These are phyloP conservation scores for Collybiopsis luxurians DNA, from an alignment of 768 basidiomycete species.

Conservation along the genomic window DNA sequence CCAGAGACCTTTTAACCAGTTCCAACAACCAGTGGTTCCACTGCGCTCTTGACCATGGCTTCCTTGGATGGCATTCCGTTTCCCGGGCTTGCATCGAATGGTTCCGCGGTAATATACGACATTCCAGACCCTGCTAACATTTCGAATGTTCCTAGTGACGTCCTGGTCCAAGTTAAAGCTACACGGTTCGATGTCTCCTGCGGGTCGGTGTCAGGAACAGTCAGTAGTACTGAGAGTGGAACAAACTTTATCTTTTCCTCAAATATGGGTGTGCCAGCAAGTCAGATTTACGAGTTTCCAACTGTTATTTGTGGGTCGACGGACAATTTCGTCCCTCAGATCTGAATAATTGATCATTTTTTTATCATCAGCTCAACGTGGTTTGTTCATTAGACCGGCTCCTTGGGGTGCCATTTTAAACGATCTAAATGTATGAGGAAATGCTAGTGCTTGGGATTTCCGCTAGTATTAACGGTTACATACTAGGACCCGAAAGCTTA, in stretches of 20 bases:
- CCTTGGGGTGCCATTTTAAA: neutral
- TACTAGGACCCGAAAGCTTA: neutral
- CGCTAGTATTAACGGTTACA: neutral
- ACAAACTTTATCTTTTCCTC: neutral
- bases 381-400: neutral
- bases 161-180: neutral
- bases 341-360: neutral
- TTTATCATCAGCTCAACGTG: neutral
- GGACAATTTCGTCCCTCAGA: neutral
- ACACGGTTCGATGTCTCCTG: constrained; percentile 5
- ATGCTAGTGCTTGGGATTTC: too few species aligned
- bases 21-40: neutral
- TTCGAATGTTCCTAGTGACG: neutral
- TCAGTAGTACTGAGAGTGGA: neutral
- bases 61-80: neutral
- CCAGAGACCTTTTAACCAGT: neutral
- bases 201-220: neutral
- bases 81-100: neutral
- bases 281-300: neutral
- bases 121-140: neutral
- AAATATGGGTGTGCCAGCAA: neutral
- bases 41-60: neutral
- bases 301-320: neutral
- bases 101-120: neutral
- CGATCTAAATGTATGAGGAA: neutral